Conservation (phyloP, 768 basidiomycete species). For the Leccinum imitatum region DNA sequence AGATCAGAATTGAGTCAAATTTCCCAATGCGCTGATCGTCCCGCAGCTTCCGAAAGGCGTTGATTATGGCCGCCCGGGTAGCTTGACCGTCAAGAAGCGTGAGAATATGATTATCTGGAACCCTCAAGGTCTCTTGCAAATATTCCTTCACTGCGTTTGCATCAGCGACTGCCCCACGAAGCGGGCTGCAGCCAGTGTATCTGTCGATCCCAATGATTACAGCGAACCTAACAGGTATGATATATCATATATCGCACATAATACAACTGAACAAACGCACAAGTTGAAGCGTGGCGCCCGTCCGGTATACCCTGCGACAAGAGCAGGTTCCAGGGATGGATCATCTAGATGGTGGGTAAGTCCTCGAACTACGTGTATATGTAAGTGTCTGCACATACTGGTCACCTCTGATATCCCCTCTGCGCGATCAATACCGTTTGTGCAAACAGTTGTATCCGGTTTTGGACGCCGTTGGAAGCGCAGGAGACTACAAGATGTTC, state of each 20-base stretch:
- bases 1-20: conserved; percentile 40
- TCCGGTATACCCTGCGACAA: background rate
- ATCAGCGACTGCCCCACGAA: conserved; percentile 39
- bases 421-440: no score
- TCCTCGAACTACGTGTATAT: background rate
- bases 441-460: no score
- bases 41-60: conserved; percentile 22
- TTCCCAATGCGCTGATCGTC: conserved; percentile 24
- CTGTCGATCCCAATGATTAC: conserved; percentile 45
- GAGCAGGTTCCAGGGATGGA: background rate
- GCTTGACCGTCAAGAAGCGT: conserved; percentile 39
- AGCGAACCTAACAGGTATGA: conserved; percentile 25
- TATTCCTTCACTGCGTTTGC: conserved; percentile 39
- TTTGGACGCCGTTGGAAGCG: no score
- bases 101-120: conserved; percentile 35
- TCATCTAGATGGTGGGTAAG: background rate
- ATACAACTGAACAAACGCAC: background rate
- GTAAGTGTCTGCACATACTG: background rate
- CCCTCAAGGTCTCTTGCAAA: conserved; percentile 28
- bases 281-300: background rate
- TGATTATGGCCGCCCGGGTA: conserved; percentile 36
- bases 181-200: conserved; percentile 30
- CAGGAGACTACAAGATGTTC: no score
- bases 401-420: no score
- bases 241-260: background rate